These are phyloP conservation scores for Paramecium biaurelia DNA, from an alignment of 73 alveolate species.

Conservation along the genomic window DNA sequence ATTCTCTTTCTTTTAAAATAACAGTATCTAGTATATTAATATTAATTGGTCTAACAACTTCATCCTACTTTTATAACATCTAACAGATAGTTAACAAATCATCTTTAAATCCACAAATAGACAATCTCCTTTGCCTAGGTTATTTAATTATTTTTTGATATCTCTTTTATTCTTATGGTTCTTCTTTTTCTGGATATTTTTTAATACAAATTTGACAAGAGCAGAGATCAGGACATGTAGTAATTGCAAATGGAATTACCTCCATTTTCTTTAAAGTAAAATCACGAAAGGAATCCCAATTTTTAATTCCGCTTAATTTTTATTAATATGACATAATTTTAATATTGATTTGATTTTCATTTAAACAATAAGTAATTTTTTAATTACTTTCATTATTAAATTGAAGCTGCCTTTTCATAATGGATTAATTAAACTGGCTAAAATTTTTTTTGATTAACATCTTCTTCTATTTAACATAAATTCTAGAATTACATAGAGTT, in stretches of 20 bases:
- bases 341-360: not conserved
- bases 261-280: not conserved
- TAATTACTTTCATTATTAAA: too few relatives aligned
- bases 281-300: not conserved
- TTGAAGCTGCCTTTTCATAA: too few relatives aligned
- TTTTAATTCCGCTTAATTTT: not conserved
- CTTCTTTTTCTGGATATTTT: not conserved
- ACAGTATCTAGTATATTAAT: not conserved
- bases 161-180: not conserved
- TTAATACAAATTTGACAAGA: not conserved
- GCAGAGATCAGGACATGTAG: not conserved
- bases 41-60: not conserved
- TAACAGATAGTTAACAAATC: not conserved
- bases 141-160: not conserved
- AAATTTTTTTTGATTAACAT: too few relatives aligned
- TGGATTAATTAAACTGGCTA: too few relatives aligned
- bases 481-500: too few relatives aligned
- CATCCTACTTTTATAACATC: not conserved
- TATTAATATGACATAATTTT: not conserved
- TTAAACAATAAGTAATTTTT: too few relatives aligned
- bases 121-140: constrained; percentile 17
- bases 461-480: too few relatives aligned
- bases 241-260: not conserved
- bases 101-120: constrained; percentile 21
- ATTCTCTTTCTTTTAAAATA: constrained; percentile 26